These are phyloP conservation scores for Hygrocybe coccinea DNA, from an alignment of 768 basidiomycete genomes.

Conservation along the genomic window DNA sequence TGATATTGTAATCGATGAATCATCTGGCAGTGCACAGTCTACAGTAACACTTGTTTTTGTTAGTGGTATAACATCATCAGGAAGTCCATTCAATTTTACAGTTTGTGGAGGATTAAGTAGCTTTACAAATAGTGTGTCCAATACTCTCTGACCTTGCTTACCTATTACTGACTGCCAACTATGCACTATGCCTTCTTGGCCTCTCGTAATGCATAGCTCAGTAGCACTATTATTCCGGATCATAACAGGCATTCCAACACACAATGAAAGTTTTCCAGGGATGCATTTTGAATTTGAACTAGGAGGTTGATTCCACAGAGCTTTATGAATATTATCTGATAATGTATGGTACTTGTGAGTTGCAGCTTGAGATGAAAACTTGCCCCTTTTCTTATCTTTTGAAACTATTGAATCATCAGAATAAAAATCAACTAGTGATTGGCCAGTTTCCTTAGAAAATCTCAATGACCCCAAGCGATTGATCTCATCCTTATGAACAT, in stretches of 20 bases:
- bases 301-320: constrained; percentile 10
- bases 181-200: constrained; percentile 25
- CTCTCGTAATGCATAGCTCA: constrained; percentile 30
- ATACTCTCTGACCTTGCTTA: constrained; percentile 9
- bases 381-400: neutral
- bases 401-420: constrained; percentile 18
- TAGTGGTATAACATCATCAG: constrained; percentile 22
- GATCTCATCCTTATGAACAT: constrained; percentile 34
- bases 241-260: constrained; percentile 29
- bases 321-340: neutral
- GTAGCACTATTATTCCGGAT: constrained; percentile 26
- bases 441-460: constrained; percentile 33
- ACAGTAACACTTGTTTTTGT: neutral
- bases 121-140: constrained; percentile 20
- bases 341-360: neutral
- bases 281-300: constrained; percentile 11
- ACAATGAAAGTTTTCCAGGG: constrained; percentile 28
- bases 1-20: constrained; percentile 11
- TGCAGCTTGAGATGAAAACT: neutral
- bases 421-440: constrained; percentile 19
- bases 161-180: constrained; percentile 21
- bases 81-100: constrained; percentile 3
- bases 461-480: constrained; percentile 28
- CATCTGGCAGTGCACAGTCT: constrained; percentile 18
- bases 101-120: constrained; percentile 10